These are phyloP conservation scores for Pythium sp. DNA, from an alignment of 352 stramenopile species.

Conservation along the genomic window DNA sequence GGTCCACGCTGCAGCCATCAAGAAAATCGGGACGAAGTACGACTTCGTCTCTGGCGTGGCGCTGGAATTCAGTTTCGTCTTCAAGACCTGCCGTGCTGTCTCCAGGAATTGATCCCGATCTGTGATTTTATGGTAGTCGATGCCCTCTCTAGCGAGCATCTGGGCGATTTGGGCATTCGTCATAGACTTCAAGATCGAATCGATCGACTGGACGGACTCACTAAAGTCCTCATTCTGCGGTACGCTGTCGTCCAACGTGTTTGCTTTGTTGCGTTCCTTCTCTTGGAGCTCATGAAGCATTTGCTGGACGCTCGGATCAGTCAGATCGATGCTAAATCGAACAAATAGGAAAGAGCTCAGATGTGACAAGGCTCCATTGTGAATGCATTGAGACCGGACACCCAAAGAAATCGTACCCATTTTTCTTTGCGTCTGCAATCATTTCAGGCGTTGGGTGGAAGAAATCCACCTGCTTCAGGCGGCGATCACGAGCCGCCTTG, in stretches of 20 bases:
- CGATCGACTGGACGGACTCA: conserved; percentile 44
- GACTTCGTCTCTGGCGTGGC: conserved; percentile 27
- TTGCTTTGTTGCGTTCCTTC: conserved; percentile 46
- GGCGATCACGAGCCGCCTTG: conserved; percentile 40
- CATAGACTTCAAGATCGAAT: conserved; percentile 75
- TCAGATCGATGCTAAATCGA: conserved; percentile 66
- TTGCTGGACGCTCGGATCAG: conserved; percentile 63
- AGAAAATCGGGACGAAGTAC: conserved; percentile 53
- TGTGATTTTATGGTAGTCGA: conserved; percentile 76
- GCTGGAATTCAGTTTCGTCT: conserved; percentile 44
- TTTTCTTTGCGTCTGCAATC: conserved; percentile 74
- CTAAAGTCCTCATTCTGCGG: conserved; percentile 10
- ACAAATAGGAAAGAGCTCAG: neutral
- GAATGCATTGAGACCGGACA: neutral
- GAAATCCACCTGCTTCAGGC: conserved; percentile 69
- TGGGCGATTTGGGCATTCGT: conserved; percentile 64
- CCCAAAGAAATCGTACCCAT: conserved; percentile 35
- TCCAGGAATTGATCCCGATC: conserved; percentile 75
- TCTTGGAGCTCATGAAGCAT: conserved; percentile 82
- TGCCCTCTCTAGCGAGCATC: conserved; percentile 57
- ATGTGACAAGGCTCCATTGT: neutral
- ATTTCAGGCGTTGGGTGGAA: conserved; percentile 74
- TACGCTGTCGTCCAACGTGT: conserved; percentile 10
- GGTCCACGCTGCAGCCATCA: conserved; percentile 64
- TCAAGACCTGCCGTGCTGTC: conserved; percentile 63